Evolutionary conservation across 306 rosid species (phyloP).

Genomic region (Quercus glauca): DNA sequence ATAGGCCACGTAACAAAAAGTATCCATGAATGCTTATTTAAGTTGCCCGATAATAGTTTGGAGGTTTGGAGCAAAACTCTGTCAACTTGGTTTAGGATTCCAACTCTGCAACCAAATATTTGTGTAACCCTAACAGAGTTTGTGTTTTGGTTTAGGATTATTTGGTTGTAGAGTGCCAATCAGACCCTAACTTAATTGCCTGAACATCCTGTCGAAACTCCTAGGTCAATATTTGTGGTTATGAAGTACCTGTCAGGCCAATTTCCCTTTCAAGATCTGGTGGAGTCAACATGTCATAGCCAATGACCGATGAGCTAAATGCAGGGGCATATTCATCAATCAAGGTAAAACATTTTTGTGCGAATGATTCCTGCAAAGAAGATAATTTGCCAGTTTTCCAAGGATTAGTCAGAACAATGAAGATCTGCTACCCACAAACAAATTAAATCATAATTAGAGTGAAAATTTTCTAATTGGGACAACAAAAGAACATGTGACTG

Average conservation of each 20-base stretch:
- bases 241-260: conserved; percentile 72
- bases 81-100: no score
- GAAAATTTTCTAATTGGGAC: not conserved
- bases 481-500: not conserved
- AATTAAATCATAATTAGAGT: not conserved
- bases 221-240: not conserved
- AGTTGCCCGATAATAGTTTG: no score
- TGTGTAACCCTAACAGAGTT: not conserved
- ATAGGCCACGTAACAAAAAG: no score
- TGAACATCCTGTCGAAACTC: not conserved
- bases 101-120: no score
- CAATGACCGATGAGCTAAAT: conserved; percentile 74
- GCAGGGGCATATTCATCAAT: conserved; percentile 94
- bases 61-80: no score
- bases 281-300: conserved; percentile 89
- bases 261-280: conserved; percentile 95
- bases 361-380: conserved; percentile 61
- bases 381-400: not conserved
- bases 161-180: not conserved
- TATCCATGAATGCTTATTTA: no score
- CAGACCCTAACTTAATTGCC: not conserved
- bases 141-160: no score
- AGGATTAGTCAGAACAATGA: conserved; percentile 10
- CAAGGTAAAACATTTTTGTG: conserved; percentile 64
- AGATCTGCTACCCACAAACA: not conserved